A percentile compares a stretch with the other conserved stretches of the same genome.
These are phyloP conservation scores for Euphorbia corollata DNA, from an alignment of 441 rosid genomes.

Conservation along the genomic window DNA sequence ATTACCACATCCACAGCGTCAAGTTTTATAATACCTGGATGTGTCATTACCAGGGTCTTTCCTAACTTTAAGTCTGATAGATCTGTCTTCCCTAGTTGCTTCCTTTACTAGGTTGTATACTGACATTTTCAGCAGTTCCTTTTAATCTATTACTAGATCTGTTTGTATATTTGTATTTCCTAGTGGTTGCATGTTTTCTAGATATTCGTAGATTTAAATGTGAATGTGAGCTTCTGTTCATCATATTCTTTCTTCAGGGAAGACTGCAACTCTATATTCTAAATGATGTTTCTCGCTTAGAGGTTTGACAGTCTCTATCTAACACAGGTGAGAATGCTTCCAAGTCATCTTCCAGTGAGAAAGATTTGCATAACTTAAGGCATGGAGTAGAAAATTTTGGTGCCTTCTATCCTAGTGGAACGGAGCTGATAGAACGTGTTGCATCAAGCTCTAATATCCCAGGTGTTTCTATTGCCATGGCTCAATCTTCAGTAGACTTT, in stretches of 20 bases:
- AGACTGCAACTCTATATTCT: not conserved
- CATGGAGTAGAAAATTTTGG: constrained; percentile 31
- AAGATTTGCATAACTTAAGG: constrained; percentile 39
- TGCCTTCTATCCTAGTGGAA: constrained; percentile 33
- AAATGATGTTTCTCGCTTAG: not conserved
- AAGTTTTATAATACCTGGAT: not conserved
- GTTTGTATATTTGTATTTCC: not conserved
- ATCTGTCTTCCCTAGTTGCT: not conserved
- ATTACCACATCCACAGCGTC: not conserved
- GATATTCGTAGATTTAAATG: not conserved
- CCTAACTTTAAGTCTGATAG: not conserved
- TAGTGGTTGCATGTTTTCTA: constrained; percentile 4
- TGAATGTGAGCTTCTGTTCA: not conserved
- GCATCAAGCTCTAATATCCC: constrained; percentile 45
- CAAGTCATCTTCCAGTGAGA: constrained; percentile 35
- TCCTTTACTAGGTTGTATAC: not conserved
- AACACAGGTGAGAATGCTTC: constrained; percentile 40
- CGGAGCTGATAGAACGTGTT: constrained; percentile 43
- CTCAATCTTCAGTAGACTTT: constrained; percentile 56
- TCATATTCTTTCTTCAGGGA: constrained; percentile 8
- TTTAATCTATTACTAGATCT: not conserved
- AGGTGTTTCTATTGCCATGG: constrained; percentile 49
- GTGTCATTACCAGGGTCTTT: not conserved
- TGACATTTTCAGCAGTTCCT: not conserved
- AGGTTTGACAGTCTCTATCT: constrained; percentile 17